A percentile compares a stretch with the other conserved stretches of the same genome.
phyloP scores from a whole-genome alignment of 768 basidiomycete genomes.

The Serpula lacrymans region DNA sequence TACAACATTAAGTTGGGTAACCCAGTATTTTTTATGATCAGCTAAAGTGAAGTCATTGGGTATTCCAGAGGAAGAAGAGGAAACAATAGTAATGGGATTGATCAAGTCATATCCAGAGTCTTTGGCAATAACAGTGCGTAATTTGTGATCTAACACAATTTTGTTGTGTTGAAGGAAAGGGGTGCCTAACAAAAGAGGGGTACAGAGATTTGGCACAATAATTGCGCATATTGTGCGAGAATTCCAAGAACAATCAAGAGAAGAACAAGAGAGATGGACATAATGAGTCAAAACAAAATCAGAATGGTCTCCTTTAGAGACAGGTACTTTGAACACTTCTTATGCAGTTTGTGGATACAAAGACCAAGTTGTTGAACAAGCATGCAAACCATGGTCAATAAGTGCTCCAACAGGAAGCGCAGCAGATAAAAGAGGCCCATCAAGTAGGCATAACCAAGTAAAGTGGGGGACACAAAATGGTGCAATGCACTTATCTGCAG shows the following conservation, averaged over 20 bases:
- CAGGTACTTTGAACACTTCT: constrained; percentile 3
- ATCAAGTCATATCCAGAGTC: constrained; percentile 8
- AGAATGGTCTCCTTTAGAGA: not conserved
- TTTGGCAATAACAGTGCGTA: constrained; percentile 2
- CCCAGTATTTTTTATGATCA: not conserved
- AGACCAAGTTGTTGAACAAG: constrained; percentile 14
- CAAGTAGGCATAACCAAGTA: constrained; percentile 9
- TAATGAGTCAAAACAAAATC: constrained; percentile 8
- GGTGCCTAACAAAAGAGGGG: constrained; percentile 28
- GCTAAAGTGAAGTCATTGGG: not conserved
- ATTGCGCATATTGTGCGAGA: constrained; percentile 14
- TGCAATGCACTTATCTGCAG: constrained; percentile 7
- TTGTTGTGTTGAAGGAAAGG: constrained; percentile 33
- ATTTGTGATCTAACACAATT: constrained; percentile 28
- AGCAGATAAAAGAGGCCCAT: not conserved
- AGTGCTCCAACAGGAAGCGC: constrained; percentile 10
- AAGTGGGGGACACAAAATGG: constrained; percentile 8
- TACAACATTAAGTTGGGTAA: not conserved
- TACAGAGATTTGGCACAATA: constrained; percentile 19
- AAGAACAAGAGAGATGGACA: constrained; percentile 10
- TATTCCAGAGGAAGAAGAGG: not conserved
- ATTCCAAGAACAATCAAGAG: constrained; percentile 5
- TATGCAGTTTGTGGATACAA: not conserved
- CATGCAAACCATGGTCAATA: constrained; percentile 27
- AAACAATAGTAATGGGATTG: not conserved